Percentiles rank a stretch among this genome's conserved stretches.
phyloP scores from a whole-genome alignment of 1,139 yeast genomes.

The Lodderomyces metapsilosis region DNA sequence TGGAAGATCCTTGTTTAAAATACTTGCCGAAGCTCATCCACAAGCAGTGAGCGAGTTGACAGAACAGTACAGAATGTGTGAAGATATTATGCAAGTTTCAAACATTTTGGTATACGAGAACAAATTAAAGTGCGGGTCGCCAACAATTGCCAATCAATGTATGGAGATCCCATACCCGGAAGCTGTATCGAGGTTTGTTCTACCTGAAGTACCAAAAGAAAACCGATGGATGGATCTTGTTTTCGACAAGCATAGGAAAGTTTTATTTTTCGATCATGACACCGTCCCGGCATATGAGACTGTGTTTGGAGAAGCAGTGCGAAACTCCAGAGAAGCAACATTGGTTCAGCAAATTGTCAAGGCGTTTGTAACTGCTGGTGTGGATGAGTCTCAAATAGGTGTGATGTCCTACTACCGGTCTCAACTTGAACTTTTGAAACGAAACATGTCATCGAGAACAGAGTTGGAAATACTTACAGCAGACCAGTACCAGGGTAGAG shows the following conservation, averaged over 20 bases:
- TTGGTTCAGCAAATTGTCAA: conserved; percentile 63
- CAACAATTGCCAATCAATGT: conserved; percentile 55
- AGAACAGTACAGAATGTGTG: conserved; percentile 89
- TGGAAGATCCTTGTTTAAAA: conserved; percentile 74
- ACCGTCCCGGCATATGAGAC: conserved; percentile 58
- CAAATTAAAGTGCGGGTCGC: conserved; percentile 71
- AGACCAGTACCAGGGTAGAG: conserved; percentile 95
- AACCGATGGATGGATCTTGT: conserved; percentile 34
- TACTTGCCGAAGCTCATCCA: conserved; percentile 71
- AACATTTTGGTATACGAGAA: conserved; percentile 78
- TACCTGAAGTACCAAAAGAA: conserved; percentile 9
- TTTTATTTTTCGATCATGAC: conserved; percentile 80
- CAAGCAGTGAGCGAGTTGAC: conserved; percentile 69
- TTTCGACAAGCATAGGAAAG: conserved; percentile 42
- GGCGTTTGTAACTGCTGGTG: conserved; percentile 60
- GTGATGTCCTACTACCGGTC: conserved; percentile 87
- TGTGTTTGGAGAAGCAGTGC: conserved; percentile 61
- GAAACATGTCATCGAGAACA: conserved; percentile 35
- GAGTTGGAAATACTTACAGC: conserved; percentile 84
- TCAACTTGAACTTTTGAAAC: conserved; percentile 60
- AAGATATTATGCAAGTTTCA: conserved; percentile 80
- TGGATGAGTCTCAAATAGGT: conserved; percentile 62
- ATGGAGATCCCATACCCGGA: conserved; percentile 46
- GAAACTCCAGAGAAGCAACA: conserved; percentile 70
- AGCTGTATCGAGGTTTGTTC: conserved; percentile 13